Evolutionary conservation across 805 yeast species (phyloP), one percentile per base, ranked within the genome.

Genomic region (Kodamaea neixiangensis): DNA sequence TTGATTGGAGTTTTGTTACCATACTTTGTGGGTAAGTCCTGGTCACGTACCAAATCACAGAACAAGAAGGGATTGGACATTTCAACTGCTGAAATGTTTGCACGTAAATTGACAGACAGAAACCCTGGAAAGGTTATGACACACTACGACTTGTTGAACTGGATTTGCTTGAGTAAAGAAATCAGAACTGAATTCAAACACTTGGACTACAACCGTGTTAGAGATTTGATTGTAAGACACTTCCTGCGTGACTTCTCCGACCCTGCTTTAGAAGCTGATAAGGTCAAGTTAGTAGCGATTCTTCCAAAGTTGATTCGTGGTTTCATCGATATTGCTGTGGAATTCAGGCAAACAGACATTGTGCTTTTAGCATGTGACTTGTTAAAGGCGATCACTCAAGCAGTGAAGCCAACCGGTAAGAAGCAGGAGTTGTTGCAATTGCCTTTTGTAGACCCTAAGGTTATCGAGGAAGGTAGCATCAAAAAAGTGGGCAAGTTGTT

Each of bases 1-100:
- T 67, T 89, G 41, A 83, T 94, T 58, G 97, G 96, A 17, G 75
- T 87, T 3, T 73, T 89, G 4, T 77, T 94, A 50, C 99, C 99
- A 2, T 74, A 75, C 48, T 68, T 87, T 44, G 98, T 96, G 25
- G 87, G 90, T 38, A 73, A 76, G 22, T 93, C 97, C 97, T 94
- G 99, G 99, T 75, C 76, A 43, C 83, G 82, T 49, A 89, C 90
- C 47, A 87, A 86, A 64, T 73, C 86, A 2, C 83, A 82, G 62
- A 94, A 97, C 21, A 88, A 85, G 59, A 83, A 82, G 58, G 97
- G 97, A 3, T 75, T 94, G 53, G 89, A 88, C 57, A 84, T 87
- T 46, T 80, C 82, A 21, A 87, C 98, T n/a, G 97, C 99, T 4
- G 80, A 88, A 3, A 64, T 74, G 50, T 89, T 87, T 62, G 84